Conservation (phyloP, 2,329 filamentous ascomycete species). For the Penicillium sp. region DNA sequence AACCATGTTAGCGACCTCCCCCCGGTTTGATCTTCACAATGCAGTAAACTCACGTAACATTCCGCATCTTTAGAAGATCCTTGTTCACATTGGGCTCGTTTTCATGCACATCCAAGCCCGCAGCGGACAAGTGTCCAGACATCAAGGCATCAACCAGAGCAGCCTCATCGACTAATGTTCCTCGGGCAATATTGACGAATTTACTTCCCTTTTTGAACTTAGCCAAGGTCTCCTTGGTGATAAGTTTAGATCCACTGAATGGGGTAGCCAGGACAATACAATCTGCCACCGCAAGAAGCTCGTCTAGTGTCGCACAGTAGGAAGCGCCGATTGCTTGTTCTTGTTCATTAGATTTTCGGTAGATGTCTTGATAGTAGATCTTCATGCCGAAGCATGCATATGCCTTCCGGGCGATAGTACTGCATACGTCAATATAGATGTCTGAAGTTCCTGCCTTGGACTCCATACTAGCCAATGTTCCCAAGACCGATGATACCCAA, state of each 20-base stretch:
- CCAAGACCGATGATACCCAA: conserved; percentile 7
- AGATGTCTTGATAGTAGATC: conserved; percentile 9
- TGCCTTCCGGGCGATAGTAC: conserved; percentile 9
- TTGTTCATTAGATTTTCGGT: conserved; percentile 5
- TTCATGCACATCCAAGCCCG: conserved; percentile 8
- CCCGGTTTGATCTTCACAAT: too few species aligned
- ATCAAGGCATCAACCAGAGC: conserved; percentile 12
- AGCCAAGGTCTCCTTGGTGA: conserved; percentile 7
- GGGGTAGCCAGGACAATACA: conserved; percentile 9
- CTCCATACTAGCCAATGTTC: conserved; percentile 9
- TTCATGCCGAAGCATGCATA: conserved; percentile 12
- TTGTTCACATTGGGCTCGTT: conserved; percentile 8
- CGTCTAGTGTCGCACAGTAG: conserved; percentile 2
- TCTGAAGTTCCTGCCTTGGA: too few species aligned
- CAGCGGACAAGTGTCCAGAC: conserved; percentile 7
- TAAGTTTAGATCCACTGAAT: conserved; percentile 9
- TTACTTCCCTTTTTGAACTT: conserved; percentile 11
- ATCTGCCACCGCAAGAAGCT: conserved; percentile 4
- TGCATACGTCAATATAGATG: not conserved
- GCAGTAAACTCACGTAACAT: conserved; percentile 5
- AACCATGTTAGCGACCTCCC: too few species aligned
- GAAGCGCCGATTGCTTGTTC: conserved; percentile 5
- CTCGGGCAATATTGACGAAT: conserved; percentile 11
- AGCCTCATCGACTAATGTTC: conserved; percentile 7
- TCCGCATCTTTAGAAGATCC: conserved; percentile 7